Conservation (phyloP, 768 basidiomycete species). For the Podaxis rugospora region DNA sequence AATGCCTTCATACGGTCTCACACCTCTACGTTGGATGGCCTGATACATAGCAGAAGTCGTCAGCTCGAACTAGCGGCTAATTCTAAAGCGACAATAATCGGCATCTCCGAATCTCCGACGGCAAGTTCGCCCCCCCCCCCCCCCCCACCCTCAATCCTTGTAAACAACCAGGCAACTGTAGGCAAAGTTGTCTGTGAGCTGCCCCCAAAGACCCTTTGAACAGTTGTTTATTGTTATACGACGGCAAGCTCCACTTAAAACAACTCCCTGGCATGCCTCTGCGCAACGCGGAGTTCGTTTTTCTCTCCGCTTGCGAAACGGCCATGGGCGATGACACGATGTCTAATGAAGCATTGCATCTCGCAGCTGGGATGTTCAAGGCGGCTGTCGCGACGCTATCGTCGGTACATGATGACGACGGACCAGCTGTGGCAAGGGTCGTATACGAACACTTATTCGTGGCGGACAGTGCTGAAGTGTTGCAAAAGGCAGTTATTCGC, state of each 20-base stretch:
- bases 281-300: slow-evolving; percentile 29
- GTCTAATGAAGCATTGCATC: slow-evolving; percentile 28
- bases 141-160: slow-evolving; percentile 7
- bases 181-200: slow-evolving; percentile 9
- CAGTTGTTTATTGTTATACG: slow-evolving; percentile 17
- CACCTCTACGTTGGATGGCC: slow-evolving; percentile 13
- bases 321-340: slow-evolving; percentile 26
- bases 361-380: slow-evolving; percentile 37
- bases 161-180: slow-evolving; percentile 11
- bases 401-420: slow-evolving; percentile 35
- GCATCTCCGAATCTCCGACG: slow-evolving; percentile 2
- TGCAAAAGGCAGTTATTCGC: slow-evolving; percentile 15
- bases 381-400: slow-evolving; percentile 39
- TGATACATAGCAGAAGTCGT: slow-evolving; percentile 3
- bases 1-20: slow-evolving; percentile 14
- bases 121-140: not conserved
- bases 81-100: not conserved
- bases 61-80: not conserved
- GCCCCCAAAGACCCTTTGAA: slow-evolving; percentile 12
- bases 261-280: slow-evolving; percentile 20
- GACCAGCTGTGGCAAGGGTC: slow-evolving; percentile 24
- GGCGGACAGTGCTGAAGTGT: slow-evolving; percentile 11
- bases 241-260: slow-evolving; percentile 17
- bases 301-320: slow-evolving; percentile 45
- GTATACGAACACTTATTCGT: slow-evolving; percentile 16